Percentiles rank a stretch among this genome's conserved stretches.
These are phyloP conservation scores for Puccinia novopanici DNA, from an alignment of 1,284 basidiomycete genomes.

Conservation along the genomic window DNA sequence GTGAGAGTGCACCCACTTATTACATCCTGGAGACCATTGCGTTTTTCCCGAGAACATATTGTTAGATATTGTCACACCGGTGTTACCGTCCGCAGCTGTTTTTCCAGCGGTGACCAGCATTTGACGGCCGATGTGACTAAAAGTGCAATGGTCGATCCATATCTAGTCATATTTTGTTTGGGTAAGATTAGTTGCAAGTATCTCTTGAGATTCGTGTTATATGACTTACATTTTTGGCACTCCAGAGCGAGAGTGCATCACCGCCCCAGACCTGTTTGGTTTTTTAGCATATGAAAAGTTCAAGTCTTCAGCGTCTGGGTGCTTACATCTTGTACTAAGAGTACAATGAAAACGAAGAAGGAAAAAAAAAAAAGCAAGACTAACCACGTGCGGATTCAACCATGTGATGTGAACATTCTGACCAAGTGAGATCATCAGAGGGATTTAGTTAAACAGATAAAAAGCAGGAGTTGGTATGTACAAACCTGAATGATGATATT, in stretches of 20 bases:
- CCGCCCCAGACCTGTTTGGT: conserved; percentile 47
- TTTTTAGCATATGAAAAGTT: neutral
- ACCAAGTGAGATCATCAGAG: neutral
- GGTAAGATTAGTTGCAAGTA: neutral
- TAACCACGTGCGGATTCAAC: conserved; percentile 37
- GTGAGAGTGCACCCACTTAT: conserved; percentile 7
- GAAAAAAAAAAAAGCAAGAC: neutral
- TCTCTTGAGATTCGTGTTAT: no score
- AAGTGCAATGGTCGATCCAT: conserved; percentile 51
- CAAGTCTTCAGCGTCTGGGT: neutral
- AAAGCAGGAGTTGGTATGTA: neutral
- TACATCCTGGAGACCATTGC: conserved; percentile 39
- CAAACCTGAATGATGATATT: conserved; percentile 39
- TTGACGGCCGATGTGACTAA: conserved; percentile 45
- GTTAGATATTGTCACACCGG: conserved; percentile 22
- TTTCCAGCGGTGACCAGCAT: conserved; percentile 32
- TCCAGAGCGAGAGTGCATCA: conserved; percentile 23
- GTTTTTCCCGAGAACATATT: conserved; percentile 38
- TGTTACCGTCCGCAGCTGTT: neutral
- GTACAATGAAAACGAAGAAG: neutral
- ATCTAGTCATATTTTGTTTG: conserved; percentile 14
- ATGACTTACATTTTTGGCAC: conserved; percentile 12
- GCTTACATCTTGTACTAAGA: neutral
- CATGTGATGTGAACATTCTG: conserved; percentile 33
- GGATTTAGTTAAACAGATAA: neutral